Base-by-base conservation (phyloP, 2,329 filamentous ascomycete genomes). In the Microsporum canis region DNA sequence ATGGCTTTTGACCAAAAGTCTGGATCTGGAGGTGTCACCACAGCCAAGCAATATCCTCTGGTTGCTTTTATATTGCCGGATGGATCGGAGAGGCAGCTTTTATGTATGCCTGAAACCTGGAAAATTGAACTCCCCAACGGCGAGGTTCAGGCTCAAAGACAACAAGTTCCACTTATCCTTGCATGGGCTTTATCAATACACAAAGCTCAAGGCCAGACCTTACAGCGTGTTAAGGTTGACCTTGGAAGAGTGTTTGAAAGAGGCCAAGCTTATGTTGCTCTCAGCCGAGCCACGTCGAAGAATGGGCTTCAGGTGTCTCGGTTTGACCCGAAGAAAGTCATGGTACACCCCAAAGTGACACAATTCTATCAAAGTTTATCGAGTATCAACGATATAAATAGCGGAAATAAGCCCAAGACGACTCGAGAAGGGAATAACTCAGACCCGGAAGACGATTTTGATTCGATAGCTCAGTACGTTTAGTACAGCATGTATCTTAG, bases 131-230 rank as follows among this genome's bases (percentile, higher is more conserved):
- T 95, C n/a, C 94, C 94, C 1, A 96, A 88, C 61, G 94, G 94
- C 55, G 91, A 97, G 71, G 81, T 97, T 0, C 91, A 96, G 72
- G 94, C 94, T 1, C 89, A 89, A 63, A 88, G 94, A 43, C 82
- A 82, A 53, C 89, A 92, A 68, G 74, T 92, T 1, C 94, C 94
- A 0, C 80, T 99, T 58, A 97, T 99, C 64, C 80, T 99, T 34
- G 94, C 94, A 0, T 99, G 94, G 94, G 94, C 94, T 1, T 77
- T 99, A 23, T 96, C 91, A 0, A 99, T 99, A 63, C 94, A 99
- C 78, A 99, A 99, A 75, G 94, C 94, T 0, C 92, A 97, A 72
- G 92, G 92, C 1, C 92, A 97, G 73, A 97, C 92, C 38, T 78
- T 96, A 31, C 91, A 95, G 70, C 82, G 92, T 58, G 94, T 99